Percentiles rank a stretch among this genome's conserved stretches.
Evolutionary conservation across 2,329 filamentous ascomycete genomes (phyloP).

Genomic region (Rugonectria rugulosa): DNA sequence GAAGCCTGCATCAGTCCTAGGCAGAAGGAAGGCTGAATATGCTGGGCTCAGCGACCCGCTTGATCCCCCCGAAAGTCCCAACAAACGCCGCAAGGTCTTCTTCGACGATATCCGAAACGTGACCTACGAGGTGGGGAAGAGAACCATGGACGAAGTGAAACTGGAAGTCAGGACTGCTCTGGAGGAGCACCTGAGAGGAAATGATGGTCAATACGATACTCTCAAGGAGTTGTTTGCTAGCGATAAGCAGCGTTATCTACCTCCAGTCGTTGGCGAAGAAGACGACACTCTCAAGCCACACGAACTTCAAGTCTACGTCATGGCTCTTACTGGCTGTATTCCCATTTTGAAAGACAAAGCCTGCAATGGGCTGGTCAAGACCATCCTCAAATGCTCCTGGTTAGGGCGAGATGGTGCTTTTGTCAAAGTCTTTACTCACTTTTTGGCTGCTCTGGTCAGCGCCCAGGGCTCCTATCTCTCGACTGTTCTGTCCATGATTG

Average conservation of each 20-base stretch:
- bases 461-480: constrained; percentile 82
- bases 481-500: constrained; percentile 79
- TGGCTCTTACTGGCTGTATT: constrained; percentile 68
- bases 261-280: constrained; percentile 51
- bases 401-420: constrained; percentile 71
- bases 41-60: constrained; percentile 50
- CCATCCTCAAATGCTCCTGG: constrained; percentile 69
- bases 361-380: constrained; percentile 65
- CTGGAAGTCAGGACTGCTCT: constrained; percentile 62
- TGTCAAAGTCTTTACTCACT: constrained; percentile 71
- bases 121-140: constrained; percentile 61
- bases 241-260: constrained; percentile 53
- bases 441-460: constrained; percentile 77
- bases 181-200: constrained; percentile 63
- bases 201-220: constrained; percentile 67
- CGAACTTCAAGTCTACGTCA: constrained; percentile 66
- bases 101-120: constrained; percentile 66
- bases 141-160: constrained; percentile 64
- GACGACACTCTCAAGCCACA: constrained; percentile 60
- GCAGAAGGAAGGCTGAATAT: constrained; percentile 54
- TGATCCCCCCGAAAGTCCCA: constrained; percentile 51
- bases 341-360: constrained; percentile 66
- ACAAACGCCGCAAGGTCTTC: constrained; percentile 64
- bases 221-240: constrained; percentile 66
- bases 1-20: constrained; percentile 55